A percentile compares a stretch with the other conserved stretches of the same genome.
Conservation (phyloP, 192 early-diverging fungal genomes). For the Podochytrium sp. region DNA sequence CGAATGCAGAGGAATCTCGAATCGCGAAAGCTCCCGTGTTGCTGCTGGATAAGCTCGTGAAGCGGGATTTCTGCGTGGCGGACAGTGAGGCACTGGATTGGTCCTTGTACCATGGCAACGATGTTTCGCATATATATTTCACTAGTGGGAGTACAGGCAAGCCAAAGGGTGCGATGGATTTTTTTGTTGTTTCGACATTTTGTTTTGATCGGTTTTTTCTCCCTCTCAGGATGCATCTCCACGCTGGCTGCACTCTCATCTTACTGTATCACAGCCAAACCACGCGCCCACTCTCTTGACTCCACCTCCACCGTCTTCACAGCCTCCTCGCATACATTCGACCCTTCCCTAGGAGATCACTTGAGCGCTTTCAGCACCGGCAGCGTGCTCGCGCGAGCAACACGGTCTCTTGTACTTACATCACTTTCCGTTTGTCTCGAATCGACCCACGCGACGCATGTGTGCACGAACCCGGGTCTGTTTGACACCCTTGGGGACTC, state of each 20-base stretch:
- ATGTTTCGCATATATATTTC: conserved; percentile 41
- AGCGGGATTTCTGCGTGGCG: too few species aligned
- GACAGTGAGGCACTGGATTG: conserved; percentile 14
- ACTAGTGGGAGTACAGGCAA: conserved; percentile 43
- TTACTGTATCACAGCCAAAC: conserved; percentile 34
- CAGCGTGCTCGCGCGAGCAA: conserved; percentile 26
- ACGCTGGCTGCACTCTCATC: conserved; percentile 31
- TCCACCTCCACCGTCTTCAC: conserved; percentile 21
- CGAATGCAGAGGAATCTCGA: too few species aligned
- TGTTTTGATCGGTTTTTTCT: too few species aligned
- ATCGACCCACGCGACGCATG: conserved; percentile 28
- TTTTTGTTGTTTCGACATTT: neutral
- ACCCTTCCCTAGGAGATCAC: conserved; percentile 43
- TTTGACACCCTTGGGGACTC: conserved; percentile 30
- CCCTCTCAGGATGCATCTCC: conserved; percentile 35
- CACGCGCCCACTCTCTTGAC: conserved; percentile 20
- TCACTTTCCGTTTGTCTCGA: conserved; percentile 20
- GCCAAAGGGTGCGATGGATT: conserved; percentile 32
- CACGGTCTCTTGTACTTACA: conserved; percentile 7
- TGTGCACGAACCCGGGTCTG: conserved; percentile 40
- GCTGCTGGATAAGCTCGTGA: too few species aligned
- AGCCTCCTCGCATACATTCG: conserved; percentile 45
- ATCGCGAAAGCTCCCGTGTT: too few species aligned
- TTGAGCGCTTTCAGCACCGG: conserved; percentile 31
- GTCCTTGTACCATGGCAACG: neutral